Evolutionary conservation across 1,284 basidiomycete species (phyloP), one percentile per base, ranked within the genome.

Genomic region (Leccinum angustisporum): DNA sequence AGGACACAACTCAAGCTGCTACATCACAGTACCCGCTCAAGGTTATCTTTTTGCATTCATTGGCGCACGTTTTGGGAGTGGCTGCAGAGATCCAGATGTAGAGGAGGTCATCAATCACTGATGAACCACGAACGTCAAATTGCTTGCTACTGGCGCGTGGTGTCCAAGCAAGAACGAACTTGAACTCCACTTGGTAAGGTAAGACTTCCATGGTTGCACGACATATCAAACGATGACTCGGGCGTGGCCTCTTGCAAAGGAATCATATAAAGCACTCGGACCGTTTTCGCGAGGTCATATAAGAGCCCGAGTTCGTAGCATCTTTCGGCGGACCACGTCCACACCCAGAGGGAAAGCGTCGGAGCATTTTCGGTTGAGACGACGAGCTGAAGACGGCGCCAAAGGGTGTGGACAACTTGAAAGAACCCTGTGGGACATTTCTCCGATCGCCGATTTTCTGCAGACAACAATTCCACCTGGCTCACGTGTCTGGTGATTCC

Each of bases 351-450:
- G 89, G 90, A 36, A 72, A 79, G 60, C 77, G 86, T 56, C 83
- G 84, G 71, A 95, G 83, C 71, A 84, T 96, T 3, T 95, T 94
- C 74, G 94, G 94, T 0, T 74, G 76, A 61, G 90, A 92, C 3
- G 93, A 93, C 68, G 87, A 92, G 70, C 78, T 95, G 56, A 96
- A 95, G 76, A 85, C 86, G 2, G 91, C 94, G 11, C 94, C 94
- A 1, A 95, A 95, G 72, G 94, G 94, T 0, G 77, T 95, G n/a
- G 84, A 86, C 60, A 27, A 27, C 27, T 27, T 27, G 27, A 96
- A 94, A 30, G 30, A 30, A 30, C 30, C 30, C 30, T 30, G 7
- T 30, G 30, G 30, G 30, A 30, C 30, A 30, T 30, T 30, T 30
- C 30, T 30, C 30, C 30, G 30, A 30, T 30, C 30, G 30, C 4